Percentiles rank a stretch among this genome's conserved stretches.
Evolutionary conservation across 352 stramenopile species (phyloP).

Genomic region (Phytophthora sp.): DNA sequence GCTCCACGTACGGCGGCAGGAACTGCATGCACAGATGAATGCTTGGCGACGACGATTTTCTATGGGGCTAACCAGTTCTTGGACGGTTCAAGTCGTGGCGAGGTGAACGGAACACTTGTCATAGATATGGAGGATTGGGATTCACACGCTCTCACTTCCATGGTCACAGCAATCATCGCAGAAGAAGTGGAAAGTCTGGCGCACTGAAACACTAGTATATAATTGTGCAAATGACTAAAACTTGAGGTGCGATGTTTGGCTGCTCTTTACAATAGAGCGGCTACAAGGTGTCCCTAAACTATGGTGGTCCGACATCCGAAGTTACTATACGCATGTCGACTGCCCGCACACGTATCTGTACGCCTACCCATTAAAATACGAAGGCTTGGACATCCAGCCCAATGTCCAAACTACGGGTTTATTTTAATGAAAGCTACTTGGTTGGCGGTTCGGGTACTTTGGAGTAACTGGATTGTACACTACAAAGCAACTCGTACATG

Average conservation of each 20-base stretch:
- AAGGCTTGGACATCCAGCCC: slow-evolving; percentile 57
- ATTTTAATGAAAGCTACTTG: slow-evolving; percentile 44
- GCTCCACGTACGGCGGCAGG: slow-evolving; percentile 26
- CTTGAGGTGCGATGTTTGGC: neutral
- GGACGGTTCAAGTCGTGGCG: slow-evolving; percentile 12
- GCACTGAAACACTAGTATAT: neutral
- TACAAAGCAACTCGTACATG: neutral
- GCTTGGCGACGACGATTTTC: slow-evolving; percentile 16
- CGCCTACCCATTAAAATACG: slow-evolving; percentile 61
- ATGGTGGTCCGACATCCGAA: neutral
- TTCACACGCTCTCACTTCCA: slow-evolving; percentile 40
- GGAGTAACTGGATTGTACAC: neutral
- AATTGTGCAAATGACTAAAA: neutral
- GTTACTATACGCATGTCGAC: slow-evolving; percentile 42
- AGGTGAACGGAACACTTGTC: slow-evolving; percentile 31
- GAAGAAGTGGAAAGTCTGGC: slow-evolving; percentile 36
- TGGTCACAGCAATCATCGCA: slow-evolving; percentile 53
- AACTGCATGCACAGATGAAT: slow-evolving; percentile 8
- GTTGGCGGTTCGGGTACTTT: neutral
- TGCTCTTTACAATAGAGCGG: slow-evolving; percentile 30
- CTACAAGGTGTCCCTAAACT: slow-evolving; percentile 36
- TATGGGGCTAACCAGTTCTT: slow-evolving; percentile 30
- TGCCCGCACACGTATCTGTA: slow-evolving; percentile 39
- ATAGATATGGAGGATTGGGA: slow-evolving; percentile 49
- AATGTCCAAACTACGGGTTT: slow-evolving; percentile 35